These are phyloP conservation scores for Schizonepeta tenuifolia DNA, from an alignment of 257 asterid species.

Conservation along the genomic window DNA sequence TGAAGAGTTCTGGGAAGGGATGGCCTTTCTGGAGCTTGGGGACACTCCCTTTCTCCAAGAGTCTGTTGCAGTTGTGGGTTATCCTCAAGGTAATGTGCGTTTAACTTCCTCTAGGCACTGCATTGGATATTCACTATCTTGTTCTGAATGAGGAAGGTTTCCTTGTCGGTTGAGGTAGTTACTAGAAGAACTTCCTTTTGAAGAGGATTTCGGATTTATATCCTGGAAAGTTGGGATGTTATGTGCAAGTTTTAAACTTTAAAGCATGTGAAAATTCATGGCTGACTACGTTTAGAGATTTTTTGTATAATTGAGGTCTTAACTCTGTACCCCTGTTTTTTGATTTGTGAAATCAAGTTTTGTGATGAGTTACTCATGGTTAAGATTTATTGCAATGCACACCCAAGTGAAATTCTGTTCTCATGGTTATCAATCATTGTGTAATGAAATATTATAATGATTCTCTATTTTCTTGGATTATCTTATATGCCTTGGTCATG, in stretches of 20 bases:
- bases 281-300: background rate
- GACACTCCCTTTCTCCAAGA: conserved; percentile 95
- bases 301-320: conserved; percentile 2
- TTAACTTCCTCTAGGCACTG: conserved; percentile 51
- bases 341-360: background rate
- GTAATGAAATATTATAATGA: background rate
- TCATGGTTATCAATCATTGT: conserved; percentile 1
- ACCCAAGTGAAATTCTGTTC: background rate
- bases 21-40: conserved; percentile 79
- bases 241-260: background rate
- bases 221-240: conserved; percentile 4
- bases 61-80: conserved; percentile 97
- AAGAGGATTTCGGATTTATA: background rate
- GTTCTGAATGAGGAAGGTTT: conserved; percentile 11
- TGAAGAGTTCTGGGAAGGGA: conserved; percentile 94
- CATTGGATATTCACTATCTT: background rate
- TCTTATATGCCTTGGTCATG: background rate
- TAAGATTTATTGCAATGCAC: background rate
- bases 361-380: background rate
- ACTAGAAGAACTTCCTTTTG: background rate
- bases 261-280: background rate
- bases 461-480: conserved; percentile 4
- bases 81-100: conserved; percentile 83
- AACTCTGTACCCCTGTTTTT: background rate
- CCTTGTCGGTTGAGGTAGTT: background rate